These are phyloP conservation scores for Cystobasidium sp. DNA, from an alignment of 1,284 basidiomycete species.

Conservation along the genomic window DNA sequence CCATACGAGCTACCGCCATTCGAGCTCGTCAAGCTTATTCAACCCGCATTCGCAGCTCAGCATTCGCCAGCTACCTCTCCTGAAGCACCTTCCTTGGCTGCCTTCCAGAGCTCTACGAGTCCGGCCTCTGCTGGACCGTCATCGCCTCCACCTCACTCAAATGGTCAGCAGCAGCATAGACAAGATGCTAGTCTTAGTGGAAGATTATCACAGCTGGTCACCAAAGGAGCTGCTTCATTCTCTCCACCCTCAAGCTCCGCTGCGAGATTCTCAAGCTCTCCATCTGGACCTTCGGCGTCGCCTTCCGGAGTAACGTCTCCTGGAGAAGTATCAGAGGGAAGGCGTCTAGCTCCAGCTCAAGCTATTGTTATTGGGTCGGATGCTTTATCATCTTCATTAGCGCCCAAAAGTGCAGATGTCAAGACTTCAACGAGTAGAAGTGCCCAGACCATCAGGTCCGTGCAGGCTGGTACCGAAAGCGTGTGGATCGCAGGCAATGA, in stretches of 20 bases:
- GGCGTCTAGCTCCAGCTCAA: not conserved
- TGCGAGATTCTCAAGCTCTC: not conserved
- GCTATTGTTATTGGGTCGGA: not conserved
- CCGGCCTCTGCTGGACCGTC: constrained; percentile 7
- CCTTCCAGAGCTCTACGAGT: constrained; percentile 1
- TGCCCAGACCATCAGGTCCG: constrained; percentile 32
- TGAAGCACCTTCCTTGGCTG: not conserved
- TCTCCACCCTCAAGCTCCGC: constrained; percentile 5
- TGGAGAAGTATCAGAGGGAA: not conserved
- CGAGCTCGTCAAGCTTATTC: constrained; percentile 44
- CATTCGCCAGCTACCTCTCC: constrained; percentile 6
- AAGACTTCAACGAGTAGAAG: not conserved
- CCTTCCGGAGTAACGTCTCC: constrained; percentile 9
- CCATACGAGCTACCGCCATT: constrained; percentile 50
- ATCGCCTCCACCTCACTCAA: not conserved
- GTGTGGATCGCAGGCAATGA: constrained; percentile 46
- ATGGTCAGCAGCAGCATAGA: no score
- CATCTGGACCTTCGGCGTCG: constrained; percentile 16
- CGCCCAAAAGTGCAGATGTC: not conserved
- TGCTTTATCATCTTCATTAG: not conserved
- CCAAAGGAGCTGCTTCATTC: constrained; percentile 13
- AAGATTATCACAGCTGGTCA: constrained; percentile 40
- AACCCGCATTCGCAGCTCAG: constrained; percentile 40
- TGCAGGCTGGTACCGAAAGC: constrained; percentile 43
- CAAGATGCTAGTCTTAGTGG: not conserved